Base-by-base conservation (phyloP, 208 protist genomes). In the Acanthamoeba quina region DNA sequence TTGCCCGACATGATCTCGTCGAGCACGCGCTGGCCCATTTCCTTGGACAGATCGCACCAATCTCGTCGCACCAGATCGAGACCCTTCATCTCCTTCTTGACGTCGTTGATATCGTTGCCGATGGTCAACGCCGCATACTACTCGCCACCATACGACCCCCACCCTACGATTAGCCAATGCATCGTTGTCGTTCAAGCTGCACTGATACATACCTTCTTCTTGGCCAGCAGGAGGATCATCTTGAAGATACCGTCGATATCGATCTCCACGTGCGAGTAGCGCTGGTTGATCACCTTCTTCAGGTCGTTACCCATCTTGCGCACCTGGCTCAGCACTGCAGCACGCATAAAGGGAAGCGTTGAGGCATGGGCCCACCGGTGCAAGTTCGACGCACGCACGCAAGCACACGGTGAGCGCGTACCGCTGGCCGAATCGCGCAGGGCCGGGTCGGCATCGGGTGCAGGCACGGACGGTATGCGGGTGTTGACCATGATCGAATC, bases 401-500 rank as follows among this genome's bases (percentile, higher is more conserved):
- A 62, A 0, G 58, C 41, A 44, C 54, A 24, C 21, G 15, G 54
- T 24, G 64, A 29, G 5, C 11, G 72, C 58, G 15, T n/a, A 70
- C 82, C 82, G 21, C 11, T 47, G 26, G 82, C 82, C 34, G 52
- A 66, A 49, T 68, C 82, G 24, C n/a, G 54, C 17, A 68, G 58
- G 58, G 56, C 58, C 0, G 82, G 82, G 26, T 90, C 82, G 56
- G 49, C 29, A 10, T 90, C 56, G 82, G 82, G 82, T 21, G 17
- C 47, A 34, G 56, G 56, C 64, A 78, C 66, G 26, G 88, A 92
- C 80, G 96, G 98, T 78, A 98, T 98, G 76, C 97, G 96, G 0
- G 99, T 99, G 96, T 99, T 98, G 94, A 99, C 98, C 99, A 99
- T 99, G 21, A 99, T 98, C 13, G 99, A 99, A 96, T 99, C 99